Evolutionary conservation across 2,329 filamentous ascomycete species (phyloP).

Genomic region (Ampelomyces quisqualis): DNA sequence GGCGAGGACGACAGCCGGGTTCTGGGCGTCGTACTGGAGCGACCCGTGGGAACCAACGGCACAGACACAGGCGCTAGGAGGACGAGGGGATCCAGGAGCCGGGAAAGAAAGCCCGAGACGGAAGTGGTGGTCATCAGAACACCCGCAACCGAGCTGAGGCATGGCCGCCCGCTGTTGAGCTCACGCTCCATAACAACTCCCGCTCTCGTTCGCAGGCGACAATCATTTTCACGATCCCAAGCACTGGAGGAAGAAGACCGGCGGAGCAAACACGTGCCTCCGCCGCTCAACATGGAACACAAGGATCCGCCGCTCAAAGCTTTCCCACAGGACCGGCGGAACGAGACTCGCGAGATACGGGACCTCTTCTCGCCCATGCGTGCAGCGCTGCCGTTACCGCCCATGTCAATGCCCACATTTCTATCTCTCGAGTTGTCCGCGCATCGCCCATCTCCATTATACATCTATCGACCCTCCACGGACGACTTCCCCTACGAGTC

Average conservation of each 20-base stretch:
- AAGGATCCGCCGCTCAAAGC: constrained; percentile 34
- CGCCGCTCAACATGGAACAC: constrained; percentile 40
- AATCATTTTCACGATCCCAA: constrained; percentile 30
- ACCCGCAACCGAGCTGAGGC: constrained; percentile 22
- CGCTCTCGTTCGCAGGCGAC: constrained; percentile 42
- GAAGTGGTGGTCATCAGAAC: constrained; percentile 37
- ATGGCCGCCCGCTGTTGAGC: constrained; percentile 33
- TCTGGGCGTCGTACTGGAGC: constrained; percentile 26
- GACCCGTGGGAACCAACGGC: constrained; percentile 16
- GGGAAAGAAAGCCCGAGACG: constrained; percentile 23
- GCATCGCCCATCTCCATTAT: constrained; percentile 60
- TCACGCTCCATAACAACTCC: constrained; percentile 43
- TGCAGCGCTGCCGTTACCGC: constrained; percentile 58
- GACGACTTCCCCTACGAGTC: constrained; percentile 82
- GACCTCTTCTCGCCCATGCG: constrained; percentile 46
- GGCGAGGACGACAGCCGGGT: constrained; percentile 17
- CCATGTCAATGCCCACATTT: constrained; percentile 64
- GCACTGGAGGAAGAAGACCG: constrained; percentile 26
- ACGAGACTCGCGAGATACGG: constrained; percentile 18
- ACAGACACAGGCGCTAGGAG: constrained; percentile 2
- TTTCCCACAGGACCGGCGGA: constrained; percentile 34
- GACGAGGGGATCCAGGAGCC: constrained; percentile 6
- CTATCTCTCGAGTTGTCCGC: constrained; percentile 66
- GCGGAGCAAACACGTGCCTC: constrained; percentile 23
- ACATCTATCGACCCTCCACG: constrained; percentile 60